phyloP scores from a whole-genome alignment of 805 yeast species.

The Saccharomycopsis capsularis region DNA sequence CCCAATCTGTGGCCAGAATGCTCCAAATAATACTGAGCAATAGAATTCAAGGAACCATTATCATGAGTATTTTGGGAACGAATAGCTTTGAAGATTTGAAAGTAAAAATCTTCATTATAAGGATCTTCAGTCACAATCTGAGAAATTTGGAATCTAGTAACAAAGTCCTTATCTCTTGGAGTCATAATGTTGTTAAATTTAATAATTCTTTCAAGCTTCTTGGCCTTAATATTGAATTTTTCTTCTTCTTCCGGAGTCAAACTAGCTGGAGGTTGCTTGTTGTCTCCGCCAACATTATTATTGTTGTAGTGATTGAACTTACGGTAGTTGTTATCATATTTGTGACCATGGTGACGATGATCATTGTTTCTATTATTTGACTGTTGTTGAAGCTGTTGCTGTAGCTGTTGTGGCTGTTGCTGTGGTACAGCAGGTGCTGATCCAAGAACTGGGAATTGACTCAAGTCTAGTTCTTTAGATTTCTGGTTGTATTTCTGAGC shows the following conservation, averaged over 20 bases:
- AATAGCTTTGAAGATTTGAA: slow-evolving; percentile 80
- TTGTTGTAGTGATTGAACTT: slow-evolving; percentile 6
- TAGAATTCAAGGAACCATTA: slow-evolving; percentile 59
- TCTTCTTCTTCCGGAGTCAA: slow-evolving; percentile 70
- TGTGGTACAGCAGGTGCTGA: slow-evolving; percentile 23
- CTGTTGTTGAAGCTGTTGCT: slow-evolving; percentile 10
- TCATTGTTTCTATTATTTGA: no score
- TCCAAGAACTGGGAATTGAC: slow-evolving; percentile 19
- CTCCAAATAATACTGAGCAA: slow-evolving; percentile 87
- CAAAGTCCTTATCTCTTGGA: slow-evolving; percentile 93
- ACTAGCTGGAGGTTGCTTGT: slow-evolving; percentile 17
- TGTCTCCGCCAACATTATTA: slow-evolving; percentile 22
- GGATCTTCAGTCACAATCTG: slow-evolving; percentile 97
- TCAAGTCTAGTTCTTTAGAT: slow-evolving; percentile 21
- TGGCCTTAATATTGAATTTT: slow-evolving; percentile 58
- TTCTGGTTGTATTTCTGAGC: not conserved
- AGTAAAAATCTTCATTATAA: slow-evolving; percentile 91
- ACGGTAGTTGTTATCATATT: slow-evolving; percentile 1
- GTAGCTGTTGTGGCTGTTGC: slow-evolving; percentile 22
- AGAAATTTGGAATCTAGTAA: slow-evolving; percentile 87
- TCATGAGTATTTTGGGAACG: slow-evolving; percentile 46
- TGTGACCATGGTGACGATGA: not conserved
- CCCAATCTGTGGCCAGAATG: slow-evolving; percentile 89
- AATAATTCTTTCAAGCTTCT: slow-evolving; percentile 66
- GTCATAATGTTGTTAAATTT: slow-evolving; percentile 92